Base-by-base conservation (phyloP, 768 basidiomycete species). In the Lyophyllum semitale region DNA sequence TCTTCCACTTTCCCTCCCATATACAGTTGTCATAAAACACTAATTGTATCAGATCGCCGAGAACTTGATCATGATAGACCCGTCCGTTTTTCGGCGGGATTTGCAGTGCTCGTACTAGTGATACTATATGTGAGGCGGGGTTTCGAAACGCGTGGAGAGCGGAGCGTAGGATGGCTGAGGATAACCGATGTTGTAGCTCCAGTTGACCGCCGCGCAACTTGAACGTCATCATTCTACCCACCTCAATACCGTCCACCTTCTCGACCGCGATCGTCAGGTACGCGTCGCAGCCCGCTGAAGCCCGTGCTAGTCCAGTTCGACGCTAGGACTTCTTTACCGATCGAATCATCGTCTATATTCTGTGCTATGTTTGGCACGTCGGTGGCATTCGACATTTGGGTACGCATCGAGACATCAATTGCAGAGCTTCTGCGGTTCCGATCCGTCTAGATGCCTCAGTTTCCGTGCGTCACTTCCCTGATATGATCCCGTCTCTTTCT, bases 351-450 rank as follows among this genome's bases (percentile, higher is more conserved):
- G 20, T 43, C 51, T 43, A 51, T 29, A 40, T 32, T 47, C n/a
- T 32, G 6, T 13, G 9, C n/a, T 47, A 32, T n/a, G n/a, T n/a
- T n/a, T n/a, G n/a, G n/a, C n/a, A n/a, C n/a, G 26, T 30, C 38
- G 38, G 53, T 47, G 41, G 22, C 52, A 58, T 50, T 58, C 48
- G 48, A 47, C 26, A 4, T 30, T 22, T 33, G 53, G 30, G 30
- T 37, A 49, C n/a, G 52, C 12, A 17, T 18, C 11, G 38, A 49
- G 13, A 48, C 12, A 17, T 18, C 11, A 46, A 45, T 38, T 45
- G 44, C 25, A 38, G n/a, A 51, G 25, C 17, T 4, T 22, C 32
- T 18, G 20, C 30, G 30, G 1, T 17, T 45, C 33, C 37, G 52
- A 42, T 23, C 23, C 50, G 26, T 42, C 27, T 13, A 40, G 42